Conservation (phyloP, 345 rosid genomes). For the Aegle marmelos region DNA sequence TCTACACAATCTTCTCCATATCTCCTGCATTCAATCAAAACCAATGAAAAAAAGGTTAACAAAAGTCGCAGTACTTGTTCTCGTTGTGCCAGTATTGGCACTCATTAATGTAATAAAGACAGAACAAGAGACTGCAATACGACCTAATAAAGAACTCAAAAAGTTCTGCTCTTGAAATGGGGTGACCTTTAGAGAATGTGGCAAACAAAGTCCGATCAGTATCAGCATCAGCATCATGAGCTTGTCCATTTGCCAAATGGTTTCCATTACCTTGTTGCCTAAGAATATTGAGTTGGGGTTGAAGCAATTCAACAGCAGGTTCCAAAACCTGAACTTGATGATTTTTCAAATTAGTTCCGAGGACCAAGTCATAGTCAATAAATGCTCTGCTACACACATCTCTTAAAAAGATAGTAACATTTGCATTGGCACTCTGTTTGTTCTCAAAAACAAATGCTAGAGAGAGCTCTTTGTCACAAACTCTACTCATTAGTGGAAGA, state of each 20-base stretch:
- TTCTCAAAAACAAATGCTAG: not conserved
- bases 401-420: too few species aligned
- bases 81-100: not conserved
- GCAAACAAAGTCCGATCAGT: constrained; percentile 22
- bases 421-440: not conserved
- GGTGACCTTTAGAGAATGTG: constrained; percentile 32
- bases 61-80: too few species aligned
- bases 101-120: not conserved
- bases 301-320: not conserved
- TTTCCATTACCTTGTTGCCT: not conserved
- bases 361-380: not conserved
- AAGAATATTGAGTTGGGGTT: not conserved
- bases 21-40: constrained; percentile 11
- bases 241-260: not conserved
- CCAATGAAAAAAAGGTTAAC: too few species aligned
- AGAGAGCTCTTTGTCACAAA: constrained; percentile 10
- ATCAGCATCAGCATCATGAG: not conserved
- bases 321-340: not conserved
- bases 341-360: not conserved
- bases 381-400: constrained; percentile 10
- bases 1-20: constrained; percentile 16
- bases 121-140: not conserved
- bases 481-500: not conserved
- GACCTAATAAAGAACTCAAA: constrained; percentile 17
- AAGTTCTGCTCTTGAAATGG: constrained; percentile 19